These are phyloP conservation scores for Colletotrichum kahawae DNA, from an alignment of 2,329 filamentous ascomycete genomes.

Conservation along the genomic window DNA sequence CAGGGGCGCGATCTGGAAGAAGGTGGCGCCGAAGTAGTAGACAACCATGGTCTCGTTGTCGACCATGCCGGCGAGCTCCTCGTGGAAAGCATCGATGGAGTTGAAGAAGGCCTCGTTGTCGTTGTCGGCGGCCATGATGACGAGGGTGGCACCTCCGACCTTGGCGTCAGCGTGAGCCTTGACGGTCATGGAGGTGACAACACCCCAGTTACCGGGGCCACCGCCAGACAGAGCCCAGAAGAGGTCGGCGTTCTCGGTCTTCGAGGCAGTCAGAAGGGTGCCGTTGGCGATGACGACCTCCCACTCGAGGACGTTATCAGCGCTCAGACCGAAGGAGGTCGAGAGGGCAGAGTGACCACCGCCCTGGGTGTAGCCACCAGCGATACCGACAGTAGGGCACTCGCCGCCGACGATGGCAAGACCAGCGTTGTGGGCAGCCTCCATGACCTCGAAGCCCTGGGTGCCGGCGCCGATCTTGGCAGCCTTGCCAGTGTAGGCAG, in stretches of 20 bases:
- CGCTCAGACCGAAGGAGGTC: conserved; percentile 59
- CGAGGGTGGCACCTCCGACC: conserved; percentile 35
- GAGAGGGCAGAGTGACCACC: conserved; percentile 62
- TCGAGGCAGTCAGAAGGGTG: conserved; percentile 45
- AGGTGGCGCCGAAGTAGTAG: conserved; percentile 51
- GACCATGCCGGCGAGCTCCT: conserved; percentile 47
- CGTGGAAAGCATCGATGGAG: conserved; percentile 33
- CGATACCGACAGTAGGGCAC: conserved; percentile 59
- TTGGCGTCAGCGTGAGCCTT: conserved; percentile 37
- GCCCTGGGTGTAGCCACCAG: conserved; percentile 66
- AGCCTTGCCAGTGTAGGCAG: conserved; percentile 27
- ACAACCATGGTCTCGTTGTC: conserved; percentile 54
- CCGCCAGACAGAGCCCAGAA: conserved; percentile 56
- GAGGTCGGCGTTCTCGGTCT: conserved; percentile 46
- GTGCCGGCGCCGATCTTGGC: conserved; percentile 58
- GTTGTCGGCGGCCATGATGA: conserved; percentile 31
- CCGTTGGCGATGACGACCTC: conserved; percentile 54
- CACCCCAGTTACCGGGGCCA: conserved; percentile 45
- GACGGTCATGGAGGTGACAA: conserved; percentile 44
- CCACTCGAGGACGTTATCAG: conserved; percentile 59
- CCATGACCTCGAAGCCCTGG: conserved; percentile 46
- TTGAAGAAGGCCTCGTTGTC: conserved; percentile 35
- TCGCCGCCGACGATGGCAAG: conserved; percentile 44
- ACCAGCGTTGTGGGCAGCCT: conserved; percentile 2
- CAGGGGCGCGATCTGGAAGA: conserved; percentile 51